Conservation (phyloP, 2,329 filamentous ascomycete genomes). For the Akanthomyces dipterigenus region DNA sequence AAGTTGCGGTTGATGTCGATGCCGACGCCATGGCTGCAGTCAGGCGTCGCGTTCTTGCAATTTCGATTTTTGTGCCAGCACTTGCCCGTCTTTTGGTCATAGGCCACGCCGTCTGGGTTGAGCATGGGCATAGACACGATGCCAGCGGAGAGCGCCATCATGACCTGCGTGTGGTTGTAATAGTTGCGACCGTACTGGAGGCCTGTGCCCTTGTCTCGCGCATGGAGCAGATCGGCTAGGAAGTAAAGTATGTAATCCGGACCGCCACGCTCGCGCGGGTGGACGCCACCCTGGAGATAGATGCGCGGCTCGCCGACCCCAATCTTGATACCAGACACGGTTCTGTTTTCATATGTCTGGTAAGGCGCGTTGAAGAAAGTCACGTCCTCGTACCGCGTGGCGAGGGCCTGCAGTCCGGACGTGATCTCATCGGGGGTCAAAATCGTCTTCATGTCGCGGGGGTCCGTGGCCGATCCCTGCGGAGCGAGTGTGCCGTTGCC, state of each 20-base stretch:
- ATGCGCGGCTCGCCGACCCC: constrained; percentile 40
- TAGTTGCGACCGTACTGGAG: constrained; percentile 44
- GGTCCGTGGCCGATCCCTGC: constrained; percentile 26
- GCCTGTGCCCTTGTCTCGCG: constrained; percentile 41
- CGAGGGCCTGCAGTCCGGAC: constrained; percentile 37
- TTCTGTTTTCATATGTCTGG: constrained; percentile 36
- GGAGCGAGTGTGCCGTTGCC: constrained; percentile 30
- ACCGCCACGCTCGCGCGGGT: constrained; percentile 51
- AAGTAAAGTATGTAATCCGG: constrained; percentile 53
- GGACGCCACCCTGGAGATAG: constrained; percentile 47
- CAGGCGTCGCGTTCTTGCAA: constrained; percentile 27
- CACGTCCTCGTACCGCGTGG: constrained; percentile 31
- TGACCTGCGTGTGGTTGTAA: constrained; percentile 46
- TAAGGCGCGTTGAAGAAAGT: constrained; percentile 35
- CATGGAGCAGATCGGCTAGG: constrained; percentile 48
- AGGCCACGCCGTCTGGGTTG: constrained; percentile 48
- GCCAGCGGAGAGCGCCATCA: constrained; percentile 42
- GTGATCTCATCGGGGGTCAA: constrained; percentile 39
- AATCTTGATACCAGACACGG: constrained; percentile 34
- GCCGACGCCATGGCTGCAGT: constrained; percentile 29
- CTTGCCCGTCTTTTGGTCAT: constrained; percentile 41
- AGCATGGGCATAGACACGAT: constrained; percentile 46
- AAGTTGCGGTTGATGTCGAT: constrained; percentile 53
- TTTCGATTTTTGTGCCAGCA: constrained; percentile 55
- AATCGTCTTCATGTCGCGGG: constrained; percentile 33